Base-by-base conservation (phyloP, 768 basidiomycete species). In the Leccinum imitatum region DNA sequence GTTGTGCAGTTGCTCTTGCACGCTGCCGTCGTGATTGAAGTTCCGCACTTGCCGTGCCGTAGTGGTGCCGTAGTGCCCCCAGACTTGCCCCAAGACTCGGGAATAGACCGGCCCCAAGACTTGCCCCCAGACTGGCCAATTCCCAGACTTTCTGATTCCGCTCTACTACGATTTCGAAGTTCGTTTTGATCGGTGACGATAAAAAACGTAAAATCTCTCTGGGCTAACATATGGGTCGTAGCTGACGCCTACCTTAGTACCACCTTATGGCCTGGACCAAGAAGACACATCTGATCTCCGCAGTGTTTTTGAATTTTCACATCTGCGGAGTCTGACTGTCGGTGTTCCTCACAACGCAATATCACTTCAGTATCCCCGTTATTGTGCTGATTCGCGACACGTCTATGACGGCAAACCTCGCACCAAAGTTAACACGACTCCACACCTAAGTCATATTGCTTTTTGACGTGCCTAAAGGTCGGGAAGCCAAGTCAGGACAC, bases 261-360 rank as follows among this genome's bases (percentile, higher is more conserved):
- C 91, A 53, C 91, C 91, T 3, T 84, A 79, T 82, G 91, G 90
- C 9, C 27, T 30, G 27, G 27, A 30, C 27, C 83, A 88, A 63
- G 91, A 91, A 59, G 82, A n/a, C n/a, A 87, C 21, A 72, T 67
- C 78, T 54, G 79, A 81, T 19, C 77, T 93, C 15, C 78, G 84
- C 57, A 91, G 89, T 61, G 82, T 93, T 31, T 93, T 93, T 79
- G 90, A 93, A 67, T 68, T 89, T 13, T 14, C 73, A 0, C 89
- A 93, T 71, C 76, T 93, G 13, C 73, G 72, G 2, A 68, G n/a
- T n/a, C n/a, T n/a, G n/a, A n/a, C n/a, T n/a, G n/a, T n/a, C 79
- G 0, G 46, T 80, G 4, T 85, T 91, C 65, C 75, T 93, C 7
- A 74, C 89, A 66, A 90, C 80, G 0, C 91, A 93, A 75, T 93